Base-by-base conservation (phyloP, 2,329 filamentous ascomycete genomes). In the Rutstroemia sp. region DNA sequence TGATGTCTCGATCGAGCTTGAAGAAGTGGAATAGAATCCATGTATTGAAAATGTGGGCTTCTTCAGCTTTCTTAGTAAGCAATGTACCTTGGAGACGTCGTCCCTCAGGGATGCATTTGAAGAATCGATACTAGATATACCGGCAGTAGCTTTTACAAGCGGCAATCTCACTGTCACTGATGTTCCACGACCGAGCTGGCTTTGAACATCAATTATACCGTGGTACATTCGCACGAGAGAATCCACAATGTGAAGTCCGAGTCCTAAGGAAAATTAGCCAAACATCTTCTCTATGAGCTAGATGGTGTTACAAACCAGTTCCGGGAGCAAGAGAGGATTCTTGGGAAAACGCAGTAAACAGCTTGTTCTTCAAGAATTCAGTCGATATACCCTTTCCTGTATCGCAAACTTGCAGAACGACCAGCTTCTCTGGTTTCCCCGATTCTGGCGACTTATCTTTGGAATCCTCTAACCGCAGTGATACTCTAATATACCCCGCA, bases 311-410 rank as follows among this genome's bases (percentile, higher is more conserved):
- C 48, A 45, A 49, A 60, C 82, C 83, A 1, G 80, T 80, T 0
- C 82, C 83, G 3, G 78, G 76, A 2, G 79, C 75, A 23, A 87
- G 69, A 0, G 76, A 72, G 49, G 83, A 78, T 62, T 86, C 83
- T 59, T 87, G 83, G 0, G 74, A 71, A 60, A 85, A 85, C 0
- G 82, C 79, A 0, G 78, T 78, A 60, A 82, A 86, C 0, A 86
- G 70, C 14, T 77, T 76, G 6, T 77, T 77, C n/a, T 78, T 74
- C 49, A 84, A 71, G 60, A 82, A 86, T 8, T 83, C 78, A 23
- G 78, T 73, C 0, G 79, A 80, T 59, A 87, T 86, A 10, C 83
- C 83, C 57, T 79, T 78, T 1, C 83, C 83, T 2, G 81, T 83
- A 64, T 87, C 83, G 0, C 74, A 73, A 6, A 86, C 77, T 0